Conservation (phyloP, 257 asterid genomes). For the Ilex aquifolium region DNA sequence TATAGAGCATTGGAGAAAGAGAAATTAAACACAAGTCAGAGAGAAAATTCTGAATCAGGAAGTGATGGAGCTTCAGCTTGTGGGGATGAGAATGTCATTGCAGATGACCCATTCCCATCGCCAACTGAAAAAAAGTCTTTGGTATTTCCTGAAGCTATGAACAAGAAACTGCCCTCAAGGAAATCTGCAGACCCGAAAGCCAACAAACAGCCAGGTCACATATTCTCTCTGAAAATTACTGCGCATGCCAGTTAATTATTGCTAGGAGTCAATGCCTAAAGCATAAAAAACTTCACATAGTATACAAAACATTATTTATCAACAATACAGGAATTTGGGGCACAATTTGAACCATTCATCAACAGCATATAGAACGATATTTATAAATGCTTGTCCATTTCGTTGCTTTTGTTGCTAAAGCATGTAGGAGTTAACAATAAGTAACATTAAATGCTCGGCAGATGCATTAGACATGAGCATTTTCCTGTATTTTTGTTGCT, state of each 20-base stretch:
- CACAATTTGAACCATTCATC: background rate
- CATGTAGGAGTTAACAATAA: no score
- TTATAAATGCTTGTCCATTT: background rate
- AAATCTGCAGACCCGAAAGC: slow-evolving; percentile 36
- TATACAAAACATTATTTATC: background rate
- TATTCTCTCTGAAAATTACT: background rate
- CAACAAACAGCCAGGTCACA: slow-evolving; percentile 51
- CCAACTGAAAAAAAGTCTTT: slow-evolving; percentile 35
- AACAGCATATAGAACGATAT: background rate
- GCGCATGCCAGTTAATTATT: background rate
- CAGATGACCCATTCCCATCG: slow-evolving; percentile 44
- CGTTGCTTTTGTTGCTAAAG: background rate
- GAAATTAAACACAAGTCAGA: slow-evolving; percentile 25
- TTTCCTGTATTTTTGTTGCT: no score
- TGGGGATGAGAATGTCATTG: slow-evolving; percentile 42
- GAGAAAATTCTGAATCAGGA: slow-evolving; percentile 67
- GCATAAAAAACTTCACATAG: background rate
- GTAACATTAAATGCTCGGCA: no score
- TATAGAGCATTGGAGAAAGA: slow-evolving; percentile 73
- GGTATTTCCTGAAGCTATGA: slow-evolving; percentile 33
- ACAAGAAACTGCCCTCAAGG: slow-evolving; percentile 36
- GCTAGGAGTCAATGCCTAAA: background rate
- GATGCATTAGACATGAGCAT: no score
- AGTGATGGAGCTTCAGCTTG: slow-evolving; percentile 60
- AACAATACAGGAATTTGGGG: no score